Conservation (phyloP, 768 basidiomycete species). For the Leccinellum rugosiceps region DNA sequence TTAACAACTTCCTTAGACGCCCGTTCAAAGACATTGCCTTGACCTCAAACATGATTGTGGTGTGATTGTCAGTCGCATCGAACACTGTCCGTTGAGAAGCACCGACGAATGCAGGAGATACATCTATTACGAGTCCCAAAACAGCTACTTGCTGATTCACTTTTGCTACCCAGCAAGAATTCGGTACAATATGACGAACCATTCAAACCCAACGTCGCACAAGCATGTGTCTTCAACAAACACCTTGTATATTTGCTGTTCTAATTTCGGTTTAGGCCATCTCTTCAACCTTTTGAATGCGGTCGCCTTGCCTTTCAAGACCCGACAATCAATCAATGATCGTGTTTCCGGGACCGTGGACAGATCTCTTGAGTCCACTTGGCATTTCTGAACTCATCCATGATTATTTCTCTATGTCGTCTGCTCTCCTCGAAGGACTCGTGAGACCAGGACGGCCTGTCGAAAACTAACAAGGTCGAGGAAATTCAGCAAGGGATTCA, state of each 20-base stretch:
- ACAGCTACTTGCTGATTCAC: too few species aligned
- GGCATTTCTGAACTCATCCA: background rate
- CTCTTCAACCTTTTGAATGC: background rate
- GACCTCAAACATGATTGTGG: background rate
- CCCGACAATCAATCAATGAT: background rate
- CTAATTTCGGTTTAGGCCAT: background rate
- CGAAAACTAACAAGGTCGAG: constrained; percentile 19
- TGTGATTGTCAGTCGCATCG: background rate
- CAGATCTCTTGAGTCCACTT: background rate
- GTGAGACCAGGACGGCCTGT: too few species aligned
- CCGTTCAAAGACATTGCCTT: background rate
- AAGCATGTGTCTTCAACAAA: constrained; percentile 4
- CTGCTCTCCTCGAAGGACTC: too few species aligned
- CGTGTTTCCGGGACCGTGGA: background rate
- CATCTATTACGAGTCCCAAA: too few species aligned
- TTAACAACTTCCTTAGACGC: too few species aligned
- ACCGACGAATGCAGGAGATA: too few species aligned
- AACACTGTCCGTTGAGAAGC: background rate
- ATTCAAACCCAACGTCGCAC: background rate
- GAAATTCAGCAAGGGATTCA: constrained; percentile 3
- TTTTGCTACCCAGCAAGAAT: too few species aligned
- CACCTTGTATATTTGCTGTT: background rate
- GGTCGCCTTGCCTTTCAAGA: background rate
- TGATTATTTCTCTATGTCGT: too few species aligned
- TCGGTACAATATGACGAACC: background rate